Evolutionary conservation across 306 rosid genomes (phyloP).

Genomic region (Fragaria vesca): DNA sequence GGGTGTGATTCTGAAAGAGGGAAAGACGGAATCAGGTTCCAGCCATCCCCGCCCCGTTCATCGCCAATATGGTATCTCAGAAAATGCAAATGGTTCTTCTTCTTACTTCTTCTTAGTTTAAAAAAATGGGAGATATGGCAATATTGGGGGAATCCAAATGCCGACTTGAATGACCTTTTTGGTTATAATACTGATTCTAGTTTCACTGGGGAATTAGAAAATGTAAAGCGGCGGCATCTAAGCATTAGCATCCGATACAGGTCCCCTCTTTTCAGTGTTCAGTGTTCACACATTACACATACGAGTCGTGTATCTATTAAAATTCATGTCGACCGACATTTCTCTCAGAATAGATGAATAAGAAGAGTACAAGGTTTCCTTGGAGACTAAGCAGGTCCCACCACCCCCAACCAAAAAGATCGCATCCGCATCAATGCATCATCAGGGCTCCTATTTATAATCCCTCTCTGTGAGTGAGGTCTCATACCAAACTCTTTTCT

Average conservation of each 20-base stretch:
- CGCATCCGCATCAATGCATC: not conserved
- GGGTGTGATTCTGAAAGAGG: not conserved
- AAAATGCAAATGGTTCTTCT: not conserved
- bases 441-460: not conserved
- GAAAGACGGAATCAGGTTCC: not conserved
- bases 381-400: not conserved
- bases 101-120: not conserved
- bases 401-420: not conserved
- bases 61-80: not conserved
- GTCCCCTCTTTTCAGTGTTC: not conserved
- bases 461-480: not conserved
- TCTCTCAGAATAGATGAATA: too few relatives aligned
- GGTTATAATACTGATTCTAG: not conserved
- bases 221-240: not conserved
- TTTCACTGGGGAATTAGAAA: not conserved
- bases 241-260: not conserved
- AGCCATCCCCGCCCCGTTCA: not conserved
- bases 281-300: not conserved
- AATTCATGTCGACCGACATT: not conserved
- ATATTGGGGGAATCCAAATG: not conserved
- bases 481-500: not conserved
- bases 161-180: not conserved
- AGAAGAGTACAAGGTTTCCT: not conserved
- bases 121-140: not conserved
- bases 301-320: not conserved